phyloP scores from a whole-genome alignment of 1,284 basidiomycete genomes.

The Ustilago hordei region DNA sequence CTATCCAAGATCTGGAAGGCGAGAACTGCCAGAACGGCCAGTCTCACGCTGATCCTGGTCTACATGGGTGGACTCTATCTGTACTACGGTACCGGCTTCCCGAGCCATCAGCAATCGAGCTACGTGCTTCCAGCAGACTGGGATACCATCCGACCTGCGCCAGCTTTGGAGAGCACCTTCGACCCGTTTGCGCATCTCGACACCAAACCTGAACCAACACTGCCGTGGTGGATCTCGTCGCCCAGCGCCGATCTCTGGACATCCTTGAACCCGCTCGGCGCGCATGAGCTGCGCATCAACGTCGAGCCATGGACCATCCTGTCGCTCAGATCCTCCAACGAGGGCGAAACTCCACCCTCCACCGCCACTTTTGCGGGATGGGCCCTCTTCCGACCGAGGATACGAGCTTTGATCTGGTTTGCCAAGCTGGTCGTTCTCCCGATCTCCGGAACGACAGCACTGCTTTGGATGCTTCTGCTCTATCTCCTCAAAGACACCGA shows the following conservation, averaged over 20 bases:
- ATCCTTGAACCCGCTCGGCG: constrained; percentile 79
- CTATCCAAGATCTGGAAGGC: constrained; percentile 70
- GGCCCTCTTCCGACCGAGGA: constrained; percentile 69
- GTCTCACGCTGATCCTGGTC: constrained; percentile 74
- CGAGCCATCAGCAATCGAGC: constrained; percentile 33
- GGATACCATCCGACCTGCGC: constrained; percentile 20
- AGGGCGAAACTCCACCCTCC: constrained; percentile 60
- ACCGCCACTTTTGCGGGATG: constrained; percentile 66
- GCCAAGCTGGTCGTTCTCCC: constrained; percentile 86
- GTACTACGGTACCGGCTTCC: constrained; percentile 62
- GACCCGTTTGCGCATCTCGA: constrained; percentile 59
- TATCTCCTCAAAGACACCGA: constrained; percentile 93
- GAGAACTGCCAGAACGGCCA: constrained; percentile 82
- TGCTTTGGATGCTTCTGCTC: constrained; percentile 83
- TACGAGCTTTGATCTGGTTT: constrained; percentile 76
- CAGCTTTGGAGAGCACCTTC: constrained; percentile 30
- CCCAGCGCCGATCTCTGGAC: constrained; percentile 77
- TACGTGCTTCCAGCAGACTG: constrained; percentile 41
- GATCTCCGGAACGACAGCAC: constrained; percentile 80
- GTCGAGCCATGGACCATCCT: constrained; percentile 84
- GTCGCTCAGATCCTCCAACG: constrained; percentile 73
- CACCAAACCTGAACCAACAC: constrained; percentile 7
- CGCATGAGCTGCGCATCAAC: constrained; percentile 80
- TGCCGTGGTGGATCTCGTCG: constrained; percentile 64
- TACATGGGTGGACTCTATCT: constrained; percentile 62